phyloP scores from a whole-genome alignment of 768 basidiomycete genomes.

The Mycena rosella region DNA sequence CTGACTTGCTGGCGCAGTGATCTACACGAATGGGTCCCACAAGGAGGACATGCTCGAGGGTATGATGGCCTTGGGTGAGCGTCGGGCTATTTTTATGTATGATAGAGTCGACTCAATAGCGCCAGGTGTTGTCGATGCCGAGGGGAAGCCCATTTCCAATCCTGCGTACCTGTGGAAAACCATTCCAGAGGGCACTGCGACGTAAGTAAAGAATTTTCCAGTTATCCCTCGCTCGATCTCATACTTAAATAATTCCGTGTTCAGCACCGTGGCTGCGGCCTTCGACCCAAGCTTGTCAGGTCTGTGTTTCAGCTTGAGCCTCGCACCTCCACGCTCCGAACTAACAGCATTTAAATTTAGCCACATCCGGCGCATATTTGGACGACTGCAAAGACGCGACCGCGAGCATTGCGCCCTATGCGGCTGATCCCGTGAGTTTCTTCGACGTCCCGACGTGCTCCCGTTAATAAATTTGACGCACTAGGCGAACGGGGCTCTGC shows the following conservation, averaged over 20 bases:
- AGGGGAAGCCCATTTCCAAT: neutral
- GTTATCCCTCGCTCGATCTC: neutral
- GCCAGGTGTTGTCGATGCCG: neutral
- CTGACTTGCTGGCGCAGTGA: neutral
- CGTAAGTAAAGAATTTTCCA: neutral
- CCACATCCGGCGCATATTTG: neutral
- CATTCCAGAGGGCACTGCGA: neutral
- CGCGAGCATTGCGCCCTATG: neutral
- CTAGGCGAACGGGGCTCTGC: neutral
- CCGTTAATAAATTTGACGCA: neutral
- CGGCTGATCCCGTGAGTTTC: neutral
- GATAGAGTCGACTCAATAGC: neutral
- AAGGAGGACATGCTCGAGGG: no score
- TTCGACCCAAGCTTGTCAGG: neutral
- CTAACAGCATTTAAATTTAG: neutral
- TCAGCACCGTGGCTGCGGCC: conserved; percentile 4
- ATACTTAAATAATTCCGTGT: neutral
- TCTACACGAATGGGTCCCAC: neutral
- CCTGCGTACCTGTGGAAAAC: conserved; percentile 5
- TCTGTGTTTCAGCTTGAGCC: neutral
- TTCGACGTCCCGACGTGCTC: no score
- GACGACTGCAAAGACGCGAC: neutral
- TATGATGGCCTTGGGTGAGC: neutral
- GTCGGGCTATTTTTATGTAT: neutral
- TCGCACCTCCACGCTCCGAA: no score